Percentiles rank a stretch among this genome's conserved stretches.
Evolutionary conservation across 75 land plant genomes (phyloP).

Genomic region (Pinus tabuliformis): DNA sequence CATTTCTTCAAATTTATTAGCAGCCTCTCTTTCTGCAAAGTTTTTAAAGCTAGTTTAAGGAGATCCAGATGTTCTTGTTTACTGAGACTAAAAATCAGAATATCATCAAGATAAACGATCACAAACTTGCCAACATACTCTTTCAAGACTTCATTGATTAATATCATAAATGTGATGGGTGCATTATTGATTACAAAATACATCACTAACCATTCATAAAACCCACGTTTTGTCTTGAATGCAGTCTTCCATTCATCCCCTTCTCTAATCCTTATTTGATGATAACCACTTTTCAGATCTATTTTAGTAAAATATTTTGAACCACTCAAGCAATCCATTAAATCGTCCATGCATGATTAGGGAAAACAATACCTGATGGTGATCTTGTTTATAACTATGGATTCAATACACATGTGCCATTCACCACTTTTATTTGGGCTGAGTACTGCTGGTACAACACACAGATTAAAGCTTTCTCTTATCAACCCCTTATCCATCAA

Average conservation of each 20-base stretch:
- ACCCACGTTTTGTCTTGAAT: not conserved
- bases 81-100: not conserved
- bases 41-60: not conserved
- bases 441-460: not conserved
- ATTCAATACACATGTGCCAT: no score
- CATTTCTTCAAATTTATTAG: not conserved
- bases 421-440: not conserved
- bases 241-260: not conserved
- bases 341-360: no score
- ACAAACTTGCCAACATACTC: not conserved
- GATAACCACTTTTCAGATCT: no score
- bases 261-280: no score
- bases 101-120: not conserved
- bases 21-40: not conserved
- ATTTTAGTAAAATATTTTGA: no score
- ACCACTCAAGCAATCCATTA: no score
- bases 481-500: not conserved
- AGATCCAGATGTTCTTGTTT: not conserved
- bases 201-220: not conserved
- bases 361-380: no score
- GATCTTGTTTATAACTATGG: no score
- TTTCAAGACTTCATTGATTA: not conserved
- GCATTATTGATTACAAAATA: not conserved
- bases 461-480: not conserved
- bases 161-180: not conserved